phyloP scores from a whole-genome alignment of 2,329 filamentous ascomycete genomes.

The Beauveria varroae region DNA sequence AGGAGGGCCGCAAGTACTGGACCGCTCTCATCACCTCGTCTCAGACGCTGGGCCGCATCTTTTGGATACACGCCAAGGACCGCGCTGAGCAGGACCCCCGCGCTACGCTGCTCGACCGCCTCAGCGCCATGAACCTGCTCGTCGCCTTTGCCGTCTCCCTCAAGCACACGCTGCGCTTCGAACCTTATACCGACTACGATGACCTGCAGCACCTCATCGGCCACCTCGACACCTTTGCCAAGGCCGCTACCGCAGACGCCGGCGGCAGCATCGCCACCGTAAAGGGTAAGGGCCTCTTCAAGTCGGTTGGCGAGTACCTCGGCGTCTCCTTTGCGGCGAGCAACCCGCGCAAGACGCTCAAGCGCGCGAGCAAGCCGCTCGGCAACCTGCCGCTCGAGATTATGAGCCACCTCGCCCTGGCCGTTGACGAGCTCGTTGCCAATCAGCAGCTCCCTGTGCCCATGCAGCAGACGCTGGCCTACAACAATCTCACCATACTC shows the following conservation, averaged over 20 bases:
- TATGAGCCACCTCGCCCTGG: constrained; percentile 61
- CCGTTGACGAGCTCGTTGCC: constrained; percentile 53
- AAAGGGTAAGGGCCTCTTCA: constrained; percentile 46
- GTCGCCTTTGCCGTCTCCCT: constrained; percentile 69
- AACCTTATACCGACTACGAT: constrained; percentile 70
- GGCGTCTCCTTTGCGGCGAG: constrained; percentile 69
- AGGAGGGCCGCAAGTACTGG: constrained; percentile 58
- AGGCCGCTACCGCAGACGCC: constrained; percentile 36
- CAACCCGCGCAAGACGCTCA: constrained; percentile 72
- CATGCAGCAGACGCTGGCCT: constrained; percentile 52
- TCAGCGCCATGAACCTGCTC: constrained; percentile 70
- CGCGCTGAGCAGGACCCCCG: constrained; percentile 45
- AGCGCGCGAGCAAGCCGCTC: constrained; percentile 62
- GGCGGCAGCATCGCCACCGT: constrained; percentile 20
- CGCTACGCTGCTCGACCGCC: constrained; percentile 60
- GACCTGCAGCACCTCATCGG: constrained; percentile 63
- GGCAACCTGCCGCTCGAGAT: constrained; percentile 83
- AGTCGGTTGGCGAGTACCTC: constrained; percentile 62
- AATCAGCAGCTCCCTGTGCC: constrained; percentile 48
- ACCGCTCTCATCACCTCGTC: constrained; percentile 52
- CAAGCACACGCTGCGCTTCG: constrained; percentile 78
- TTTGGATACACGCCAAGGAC: constrained; percentile 73
- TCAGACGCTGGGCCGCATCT: constrained; percentile 64
- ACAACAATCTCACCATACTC: constrained; percentile 54
- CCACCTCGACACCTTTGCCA: constrained; percentile 70